phyloP scores from a whole-genome alignment of 371 early-diverging fungal genomes.

The Coemansia linderi region DNA sequence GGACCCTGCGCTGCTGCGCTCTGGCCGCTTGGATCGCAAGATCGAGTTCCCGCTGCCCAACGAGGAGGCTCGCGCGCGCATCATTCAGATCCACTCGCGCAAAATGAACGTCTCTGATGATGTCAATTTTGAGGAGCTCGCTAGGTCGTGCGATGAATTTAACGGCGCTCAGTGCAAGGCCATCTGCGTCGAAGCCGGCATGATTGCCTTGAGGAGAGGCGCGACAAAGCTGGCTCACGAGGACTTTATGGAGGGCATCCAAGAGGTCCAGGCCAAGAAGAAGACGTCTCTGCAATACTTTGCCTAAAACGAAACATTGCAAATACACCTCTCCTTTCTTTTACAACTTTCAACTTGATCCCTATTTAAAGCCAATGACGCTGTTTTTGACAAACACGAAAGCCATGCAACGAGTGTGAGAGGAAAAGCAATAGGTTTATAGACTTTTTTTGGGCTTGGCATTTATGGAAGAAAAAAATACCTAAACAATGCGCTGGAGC shows the following conservation, averaged over 20 bases:
- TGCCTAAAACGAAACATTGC: conserved; percentile 59
- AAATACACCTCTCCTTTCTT: background rate
- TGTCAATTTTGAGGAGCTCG: conserved; percentile 99
- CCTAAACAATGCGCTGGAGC: conserved; percentile 75
- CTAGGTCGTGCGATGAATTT: conserved; percentile 98
- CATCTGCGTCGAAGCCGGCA: conserved; percentile 99
- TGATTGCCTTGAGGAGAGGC: conserved; percentile 96
- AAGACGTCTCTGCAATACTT: conserved; percentile 97
- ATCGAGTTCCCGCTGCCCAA: conserved; percentile 99
- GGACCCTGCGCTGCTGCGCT: conserved; percentile 99
- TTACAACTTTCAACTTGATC: background rate
- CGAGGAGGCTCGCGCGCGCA: conserved; percentile 97
- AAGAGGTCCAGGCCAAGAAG: conserved; percentile 99
- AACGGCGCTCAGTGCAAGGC: conserved; percentile 99
- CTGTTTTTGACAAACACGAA: too few relatives aligned
- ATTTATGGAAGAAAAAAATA: background rate
- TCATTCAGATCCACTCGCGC: conserved; percentile 99
- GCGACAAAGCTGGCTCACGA: conserved; percentile 93
- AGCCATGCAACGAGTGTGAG: too few relatives aligned
- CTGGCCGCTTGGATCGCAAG: conserved; percentile 99
- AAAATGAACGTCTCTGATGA: conserved; percentile 97
- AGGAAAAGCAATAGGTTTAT: background rate
- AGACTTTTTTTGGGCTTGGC: background rate
- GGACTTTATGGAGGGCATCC: conserved; percentile 99
- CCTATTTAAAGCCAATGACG: too few relatives aligned